Conservation (phyloP, 768 basidiomycete genomes). For the Suillus tomentosus region DNA sequence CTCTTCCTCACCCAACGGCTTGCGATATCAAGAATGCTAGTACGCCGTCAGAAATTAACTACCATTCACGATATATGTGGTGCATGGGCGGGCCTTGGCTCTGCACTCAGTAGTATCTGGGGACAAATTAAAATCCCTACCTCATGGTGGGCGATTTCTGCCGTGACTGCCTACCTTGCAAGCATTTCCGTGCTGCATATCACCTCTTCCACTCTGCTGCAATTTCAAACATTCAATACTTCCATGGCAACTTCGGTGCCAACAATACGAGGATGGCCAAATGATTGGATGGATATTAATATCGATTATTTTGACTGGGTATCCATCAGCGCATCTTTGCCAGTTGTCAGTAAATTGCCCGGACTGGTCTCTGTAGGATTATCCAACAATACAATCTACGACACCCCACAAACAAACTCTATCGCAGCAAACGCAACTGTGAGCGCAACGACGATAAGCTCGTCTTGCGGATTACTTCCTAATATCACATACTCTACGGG, state of each 20-base stretch:
- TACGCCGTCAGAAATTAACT: slow-evolving; percentile 4
- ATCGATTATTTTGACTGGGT: too few relatives aligned
- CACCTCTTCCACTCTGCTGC: slow-evolving; percentile 13
- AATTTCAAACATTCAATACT: slow-evolving; percentile 10
- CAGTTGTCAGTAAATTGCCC: neutral
- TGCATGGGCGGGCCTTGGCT: slow-evolving; percentile 12
- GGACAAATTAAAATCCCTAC: slow-evolving; percentile 1
- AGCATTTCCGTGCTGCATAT: slow-evolving; percentile 12
- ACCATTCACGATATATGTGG: slow-evolving; percentile 11
- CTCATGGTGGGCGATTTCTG: slow-evolving; percentile 2
- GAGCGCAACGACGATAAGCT: slow-evolving; percentile 2
- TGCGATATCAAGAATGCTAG: neutral
- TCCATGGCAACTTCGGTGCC: neutral
- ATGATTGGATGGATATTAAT: too few relatives aligned
- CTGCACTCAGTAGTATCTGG: slow-evolving; percentile 9
- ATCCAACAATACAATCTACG: slow-evolving; percentile 9
- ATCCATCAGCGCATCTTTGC: neutral
- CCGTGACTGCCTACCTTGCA: slow-evolving; percentile 12
- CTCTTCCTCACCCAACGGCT: slow-evolving; percentile 11
- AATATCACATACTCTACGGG: neutral
- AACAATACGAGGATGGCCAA: neutral
- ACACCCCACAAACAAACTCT: neutral
- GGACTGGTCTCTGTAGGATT: slow-evolving; percentile 3
- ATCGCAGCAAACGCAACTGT: slow-evolving; percentile 5
- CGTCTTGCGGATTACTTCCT: slow-evolving; percentile 2